These are phyloP conservation scores for Neofusicoccum cordaticola DNA, from an alignment of 2,329 filamentous ascomycete genomes.

Conservation along the genomic window DNA sequence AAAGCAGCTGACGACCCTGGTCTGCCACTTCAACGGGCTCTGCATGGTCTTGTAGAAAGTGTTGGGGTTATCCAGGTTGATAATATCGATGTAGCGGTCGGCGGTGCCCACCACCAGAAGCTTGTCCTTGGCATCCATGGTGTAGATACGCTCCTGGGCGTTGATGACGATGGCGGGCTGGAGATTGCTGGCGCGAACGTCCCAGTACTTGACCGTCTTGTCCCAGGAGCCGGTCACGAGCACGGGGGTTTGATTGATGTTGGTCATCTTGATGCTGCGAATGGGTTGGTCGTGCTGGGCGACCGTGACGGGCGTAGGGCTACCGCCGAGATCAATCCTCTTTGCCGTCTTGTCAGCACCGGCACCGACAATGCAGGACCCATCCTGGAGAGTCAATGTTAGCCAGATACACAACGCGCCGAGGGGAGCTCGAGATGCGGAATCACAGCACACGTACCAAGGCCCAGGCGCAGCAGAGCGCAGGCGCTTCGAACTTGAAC, in stretches of 20 bases:
- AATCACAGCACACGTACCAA: constrained; percentile 59
- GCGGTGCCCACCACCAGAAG: constrained; percentile 89
- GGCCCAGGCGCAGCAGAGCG: constrained; percentile 82
- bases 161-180: constrained; percentile 64
- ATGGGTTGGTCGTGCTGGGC: constrained; percentile 84
- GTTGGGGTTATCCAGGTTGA: constrained; percentile 83
- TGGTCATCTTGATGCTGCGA: constrained; percentile 66
- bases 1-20: constrained; percentile 91
- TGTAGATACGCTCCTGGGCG: constrained; percentile 78
- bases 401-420: background rate
- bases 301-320: constrained; percentile 58
- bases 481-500: constrained; percentile 82
- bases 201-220: constrained; percentile 89
- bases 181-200: constrained; percentile 58
- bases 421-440: background rate
- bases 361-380: constrained; percentile 79
- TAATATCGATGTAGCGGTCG: constrained; percentile 92
- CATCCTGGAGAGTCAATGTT: constrained; percentile 63
- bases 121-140: constrained; percentile 86
- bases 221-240: constrained; percentile 92
- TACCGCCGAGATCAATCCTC: constrained; percentile 74
- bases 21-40: constrained; percentile 98
- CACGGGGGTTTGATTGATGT: constrained; percentile 66
- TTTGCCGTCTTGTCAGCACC: constrained; percentile 90
- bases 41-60: constrained; percentile 96